Base-by-base conservation (phyloP, 352 stramenopile species). In the Blastocystis sp. region DNA sequence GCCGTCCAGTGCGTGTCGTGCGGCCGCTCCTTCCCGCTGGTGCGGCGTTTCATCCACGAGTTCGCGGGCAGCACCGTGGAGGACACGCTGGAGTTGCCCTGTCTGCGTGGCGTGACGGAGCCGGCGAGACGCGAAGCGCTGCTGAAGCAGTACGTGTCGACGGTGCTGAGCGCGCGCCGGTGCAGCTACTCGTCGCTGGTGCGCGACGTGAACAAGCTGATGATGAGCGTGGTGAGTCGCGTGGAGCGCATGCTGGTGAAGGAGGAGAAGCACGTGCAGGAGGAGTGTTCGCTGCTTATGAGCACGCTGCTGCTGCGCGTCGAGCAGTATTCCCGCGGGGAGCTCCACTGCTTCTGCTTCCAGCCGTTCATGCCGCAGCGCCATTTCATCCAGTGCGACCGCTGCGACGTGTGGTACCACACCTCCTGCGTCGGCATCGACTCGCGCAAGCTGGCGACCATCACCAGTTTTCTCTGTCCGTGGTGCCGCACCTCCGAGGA, bases 341-440 rank as follows among this genome's bases (percentile, higher is more conserved):
- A 70, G 41, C 63, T 88, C 6, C 33, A 88, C 50, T 88, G 77
- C 33, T 37, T 37, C 13, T 88, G 77, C 37, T 12, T 88, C 31
- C 60, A 70, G 77, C 77, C 77, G 0, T 35, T 37, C 9, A 76
- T 41, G 0, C 29, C 77, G 26, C 77, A 88, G 63, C 77, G 77
- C n/a, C 77, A 88, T 37, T 88, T 79, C 63, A 88, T 88, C 41
- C 77, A 88, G 33, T 88, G 77, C 37, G 77, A 88, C 50, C 13
- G 71, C 51, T 88, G 77, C 50, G 77, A 88, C 37, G 3, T 88
- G 19, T 88, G 77, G 77, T 88, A 69, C 63, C 77, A 88, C 63
- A 88, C 77, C 9, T 55, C n/a, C 26, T 88, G 77, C 37, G 77
- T 88, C 9, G 45, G 45, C 29, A 61, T 88, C 26, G 77, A 88